phyloP scores from a whole-genome alignment of 176 grass and related monocot genomes.

The Thalia dealbata region DNA sequence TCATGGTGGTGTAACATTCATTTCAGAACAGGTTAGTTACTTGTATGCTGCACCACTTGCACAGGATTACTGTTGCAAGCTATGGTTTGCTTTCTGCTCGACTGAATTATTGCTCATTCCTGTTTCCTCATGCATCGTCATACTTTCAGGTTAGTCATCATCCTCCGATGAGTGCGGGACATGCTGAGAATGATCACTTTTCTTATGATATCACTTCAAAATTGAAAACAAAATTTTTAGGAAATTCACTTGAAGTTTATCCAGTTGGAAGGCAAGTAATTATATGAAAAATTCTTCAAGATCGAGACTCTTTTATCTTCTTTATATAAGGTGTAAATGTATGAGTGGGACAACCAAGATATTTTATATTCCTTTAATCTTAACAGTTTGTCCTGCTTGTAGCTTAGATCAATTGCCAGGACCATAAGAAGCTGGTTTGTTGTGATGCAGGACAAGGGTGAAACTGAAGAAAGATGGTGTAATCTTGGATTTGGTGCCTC shows the following conservation, averaged over 20 bases:
- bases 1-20: slow-evolving; percentile 69
- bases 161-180: slow-evolving; percentile 90
- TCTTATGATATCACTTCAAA: slow-evolving; percentile 95
- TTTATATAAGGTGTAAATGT: not conserved
- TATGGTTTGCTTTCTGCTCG: not conserved
- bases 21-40: slow-evolving; percentile 71
- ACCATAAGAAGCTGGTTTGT: not conserved
- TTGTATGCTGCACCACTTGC: not conserved
- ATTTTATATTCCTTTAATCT: too few species aligned
- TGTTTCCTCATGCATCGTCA: not conserved
- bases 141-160: slow-evolving; percentile 80
- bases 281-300: not conserved
- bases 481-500: slow-evolving; percentile 76
- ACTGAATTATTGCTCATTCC: not conserved
- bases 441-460: slow-evolving; percentile 49
- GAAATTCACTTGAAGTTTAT: slow-evolving; percentile 85
- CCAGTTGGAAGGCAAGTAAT: slow-evolving; percentile 73
- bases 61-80: not conserved
- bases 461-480: slow-evolving; percentile 71
- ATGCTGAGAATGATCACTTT: slow-evolving; percentile 93
- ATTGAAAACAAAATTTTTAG: slow-evolving; percentile 93
- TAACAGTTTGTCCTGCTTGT: not conserved
- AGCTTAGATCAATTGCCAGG: not conserved
- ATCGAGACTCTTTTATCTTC: not conserved
- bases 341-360: not conserved